Evolutionary conservation across 2,329 filamentous ascomycete species (phyloP).

Genomic region (Penicillium sp.): DNA sequence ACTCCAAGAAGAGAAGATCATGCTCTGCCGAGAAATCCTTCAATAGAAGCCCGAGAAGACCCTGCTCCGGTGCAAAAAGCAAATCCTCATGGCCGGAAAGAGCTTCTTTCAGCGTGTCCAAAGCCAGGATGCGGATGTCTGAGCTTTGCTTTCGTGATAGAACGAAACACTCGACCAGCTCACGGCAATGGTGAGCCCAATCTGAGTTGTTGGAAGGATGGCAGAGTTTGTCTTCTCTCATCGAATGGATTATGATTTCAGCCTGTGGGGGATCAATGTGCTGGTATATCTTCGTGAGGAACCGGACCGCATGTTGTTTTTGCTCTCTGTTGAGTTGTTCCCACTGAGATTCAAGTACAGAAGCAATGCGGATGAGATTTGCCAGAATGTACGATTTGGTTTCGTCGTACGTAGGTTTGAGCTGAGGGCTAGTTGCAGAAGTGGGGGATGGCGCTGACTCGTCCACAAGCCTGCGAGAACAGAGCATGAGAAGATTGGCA

Average conservation of each 20-base stretch:
- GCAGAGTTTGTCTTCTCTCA: slow-evolving; percentile 36
- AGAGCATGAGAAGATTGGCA: slow-evolving; percentile 35
- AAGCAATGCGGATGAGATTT: slow-evolving; percentile 39
- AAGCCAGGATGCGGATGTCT: slow-evolving; percentile 41
- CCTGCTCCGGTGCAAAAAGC: slow-evolving; percentile 34
- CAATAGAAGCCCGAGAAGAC: slow-evolving; percentile 35
- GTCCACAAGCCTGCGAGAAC: slow-evolving; percentile 36
- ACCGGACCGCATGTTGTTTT: slow-evolving; percentile 36
- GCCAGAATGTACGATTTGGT: slow-evolving; percentile 40
- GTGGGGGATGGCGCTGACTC: slow-evolving; percentile 25
- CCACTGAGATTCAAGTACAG: slow-evolving; percentile 40
- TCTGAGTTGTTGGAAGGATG: slow-evolving; percentile 31
- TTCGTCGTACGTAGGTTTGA: slow-evolving; percentile 36
- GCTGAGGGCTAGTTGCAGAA: slow-evolving; percentile 26
- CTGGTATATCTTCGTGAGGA: slow-evolving; percentile 38
- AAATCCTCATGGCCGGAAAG: slow-evolving; percentile 34
- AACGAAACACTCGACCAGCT: slow-evolving; percentile 40
- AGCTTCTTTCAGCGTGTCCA: slow-evolving; percentile 43
- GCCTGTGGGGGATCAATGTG: slow-evolving; percentile 42
- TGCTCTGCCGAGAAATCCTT: slow-evolving; percentile 39
- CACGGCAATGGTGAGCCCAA: slow-evolving; percentile 38
- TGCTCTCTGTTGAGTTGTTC: slow-evolving; percentile 38
- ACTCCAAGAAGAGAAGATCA: slow-evolving; percentile 41
- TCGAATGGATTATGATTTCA: slow-evolving; percentile 39
- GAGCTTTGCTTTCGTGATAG: slow-evolving; percentile 39